Evolutionary conservation across 1,284 basidiomycete genomes (phyloP).

Genomic region (Marasmius fiardii): DNA sequence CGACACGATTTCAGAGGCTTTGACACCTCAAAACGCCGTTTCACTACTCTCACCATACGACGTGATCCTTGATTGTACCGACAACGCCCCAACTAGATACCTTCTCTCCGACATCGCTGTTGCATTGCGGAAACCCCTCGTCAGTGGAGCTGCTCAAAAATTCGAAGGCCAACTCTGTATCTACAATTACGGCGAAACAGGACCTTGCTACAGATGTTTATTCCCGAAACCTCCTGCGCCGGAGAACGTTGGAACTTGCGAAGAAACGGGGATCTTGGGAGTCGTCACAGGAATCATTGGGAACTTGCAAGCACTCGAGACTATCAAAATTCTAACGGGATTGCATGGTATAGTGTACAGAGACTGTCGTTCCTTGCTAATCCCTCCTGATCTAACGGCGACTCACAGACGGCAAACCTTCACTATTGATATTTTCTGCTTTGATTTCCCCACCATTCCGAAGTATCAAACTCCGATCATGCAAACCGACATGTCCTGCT

Average conservation of each 20-base stretch:
- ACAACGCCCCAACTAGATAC: constrained; percentile 91
- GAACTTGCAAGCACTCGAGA: constrained; percentile 86
- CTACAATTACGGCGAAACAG: constrained; percentile 65
- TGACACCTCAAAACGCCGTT: constrained; percentile 62
- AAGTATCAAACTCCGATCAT: constrained; percentile 73
- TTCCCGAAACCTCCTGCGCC: constrained; percentile 77
- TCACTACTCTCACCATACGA: constrained; percentile 62
- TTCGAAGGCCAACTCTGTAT: constrained; percentile 89
- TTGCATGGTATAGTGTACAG: constrained; percentile 54
- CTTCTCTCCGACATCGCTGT: constrained; percentile 92
- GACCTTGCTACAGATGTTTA: constrained; percentile 94
- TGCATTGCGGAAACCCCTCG: constrained; percentile 70
- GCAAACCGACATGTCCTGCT: constrained; percentile 58
- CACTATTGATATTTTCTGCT: constrained; percentile 73
- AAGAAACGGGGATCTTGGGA: constrained; percentile 90
- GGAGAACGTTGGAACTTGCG: constrained; percentile 73
- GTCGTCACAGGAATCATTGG: constrained; percentile 91
- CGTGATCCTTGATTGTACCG: constrained; percentile 92
- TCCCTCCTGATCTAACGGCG: constrained; percentile 6
- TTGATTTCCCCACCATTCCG: constrained; percentile 74
- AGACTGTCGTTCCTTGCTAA: neutral
- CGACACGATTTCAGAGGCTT: constrained; percentile 46
- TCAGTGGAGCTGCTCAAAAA: constrained; percentile 92
- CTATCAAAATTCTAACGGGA: constrained; percentile 80
- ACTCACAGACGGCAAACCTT: constrained; percentile 51